Evolutionary conservation across 805 yeast species (phyloP).

Genomic region (Debaryomyces castellii): DNA sequence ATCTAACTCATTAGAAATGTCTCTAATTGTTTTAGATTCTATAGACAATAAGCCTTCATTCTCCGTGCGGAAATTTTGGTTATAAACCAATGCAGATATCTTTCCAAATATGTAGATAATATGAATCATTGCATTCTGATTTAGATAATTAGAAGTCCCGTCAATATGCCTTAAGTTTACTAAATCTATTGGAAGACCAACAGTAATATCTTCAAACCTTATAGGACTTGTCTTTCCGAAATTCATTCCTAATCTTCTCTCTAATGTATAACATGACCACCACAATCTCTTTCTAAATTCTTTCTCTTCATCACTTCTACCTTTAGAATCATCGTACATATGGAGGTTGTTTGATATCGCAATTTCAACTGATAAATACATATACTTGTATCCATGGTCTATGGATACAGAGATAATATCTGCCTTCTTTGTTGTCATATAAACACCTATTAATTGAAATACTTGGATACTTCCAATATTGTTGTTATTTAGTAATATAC

Average conservation of each 20-base stretch:
- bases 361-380: constrained; percentile 13
- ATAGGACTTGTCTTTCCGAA: constrained; percentile 11
- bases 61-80: constrained; percentile 1
- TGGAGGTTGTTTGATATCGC: constrained; percentile 11
- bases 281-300: constrained; percentile 12
- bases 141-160: constrained; percentile 10
- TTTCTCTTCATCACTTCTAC: constrained; percentile 3
- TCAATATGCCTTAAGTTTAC: constrained; percentile 7
- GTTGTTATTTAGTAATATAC: constrained; percentile 13
- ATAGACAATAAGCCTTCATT: constrained; percentile 4
- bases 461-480: constrained; percentile 12
- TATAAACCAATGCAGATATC: constrained; percentile 8
- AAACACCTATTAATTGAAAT: constrained; percentile 13
- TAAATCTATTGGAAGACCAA: constrained; percentile 9
- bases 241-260: constrained; percentile 13
- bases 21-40: constrained; percentile 7
- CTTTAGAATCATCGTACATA: constrained; percentile 9
- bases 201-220: constrained; percentile 11
- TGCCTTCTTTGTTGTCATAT: constrained; percentile 16
- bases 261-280: constrained; percentile 16
- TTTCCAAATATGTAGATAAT: constrained; percentile 11
- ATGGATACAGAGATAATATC: constrained; percentile 10
- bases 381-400: constrained; percentile 14
- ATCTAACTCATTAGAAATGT: neutral
- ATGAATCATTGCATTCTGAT: constrained; percentile 10